phyloP scores from a whole-genome alignment of 1,284 basidiomycete genomes.

The Jaminaea rosea region DNA sequence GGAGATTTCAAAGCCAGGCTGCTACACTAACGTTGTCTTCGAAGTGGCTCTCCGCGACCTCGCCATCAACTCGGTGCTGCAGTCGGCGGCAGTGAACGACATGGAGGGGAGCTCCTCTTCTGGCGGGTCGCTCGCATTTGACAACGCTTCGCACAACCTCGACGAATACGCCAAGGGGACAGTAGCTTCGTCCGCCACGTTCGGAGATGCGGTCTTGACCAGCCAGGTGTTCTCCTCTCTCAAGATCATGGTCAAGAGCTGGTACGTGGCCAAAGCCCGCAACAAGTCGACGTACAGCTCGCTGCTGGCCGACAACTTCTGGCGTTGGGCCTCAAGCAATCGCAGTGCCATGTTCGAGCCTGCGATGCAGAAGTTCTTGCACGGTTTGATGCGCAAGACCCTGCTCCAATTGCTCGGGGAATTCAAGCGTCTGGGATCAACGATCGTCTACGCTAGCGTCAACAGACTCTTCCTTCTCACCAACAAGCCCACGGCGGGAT shows the following conservation, averaged over 20 bases:
- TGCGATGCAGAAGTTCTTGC: slow-evolving; percentile 82
- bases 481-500: slow-evolving; percentile 81
- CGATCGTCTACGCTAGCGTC: slow-evolving; percentile 92
- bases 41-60: slow-evolving; percentile 83
- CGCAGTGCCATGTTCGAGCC: slow-evolving; percentile 84
- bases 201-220: slow-evolving; percentile 89
- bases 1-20: slow-evolving; percentile 78
- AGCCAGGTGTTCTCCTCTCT: slow-evolving; percentile 76
- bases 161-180: slow-evolving; percentile 74
- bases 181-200: slow-evolving; percentile 56
- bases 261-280: slow-evolving; percentile 75
- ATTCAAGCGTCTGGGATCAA: slow-evolving; percentile 87
- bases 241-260: slow-evolving; percentile 77
- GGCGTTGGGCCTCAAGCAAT: slow-evolving; percentile 87
- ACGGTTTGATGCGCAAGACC: slow-evolving; percentile 94
- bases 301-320: slow-evolving; percentile 71
- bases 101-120: slow-evolving; percentile 67
- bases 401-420: slow-evolving; percentile 95
- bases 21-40: slow-evolving; percentile 85
- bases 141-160: slow-evolving; percentile 72
- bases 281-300: slow-evolving; percentile 55
- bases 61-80: slow-evolving; percentile 86
- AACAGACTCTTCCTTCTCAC: slow-evolving; percentile 82
- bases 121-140: slow-evolving; percentile 59
- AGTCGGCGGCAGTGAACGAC: slow-evolving; percentile 90